phyloP scores from a whole-genome alignment of 768 basidiomycete species.

The Phlegmacium glaucopus region DNA sequence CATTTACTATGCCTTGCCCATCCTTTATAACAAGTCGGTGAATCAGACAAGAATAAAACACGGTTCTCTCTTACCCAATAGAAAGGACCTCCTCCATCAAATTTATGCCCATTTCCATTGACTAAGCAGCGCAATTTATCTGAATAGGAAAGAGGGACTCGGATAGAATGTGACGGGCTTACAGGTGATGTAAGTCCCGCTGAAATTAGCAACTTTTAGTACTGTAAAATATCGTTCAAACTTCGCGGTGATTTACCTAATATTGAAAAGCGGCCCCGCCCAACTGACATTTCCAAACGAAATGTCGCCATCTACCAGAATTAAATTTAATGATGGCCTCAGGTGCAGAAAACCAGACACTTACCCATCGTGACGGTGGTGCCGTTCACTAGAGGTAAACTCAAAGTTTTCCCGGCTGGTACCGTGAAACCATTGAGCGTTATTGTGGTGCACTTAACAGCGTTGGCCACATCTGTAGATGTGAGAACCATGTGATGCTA shows the following conservation, averaged over 20 bases:
- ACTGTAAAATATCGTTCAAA: neutral
- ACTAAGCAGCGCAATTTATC: neutral
- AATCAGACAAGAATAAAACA: too few species aligned
- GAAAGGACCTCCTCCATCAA: neutral
- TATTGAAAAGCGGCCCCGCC: slow-evolving; percentile 51
- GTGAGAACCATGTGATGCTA: neutral
- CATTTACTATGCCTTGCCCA: neutral
- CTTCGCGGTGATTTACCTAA: slow-evolving; percentile 34
- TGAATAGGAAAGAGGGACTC: too few species aligned
- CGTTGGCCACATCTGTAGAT: slow-evolving; percentile 40
- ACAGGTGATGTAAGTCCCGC: neutral
- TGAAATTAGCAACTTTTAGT: neutral
- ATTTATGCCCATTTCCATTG: neutral
- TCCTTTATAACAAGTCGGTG: neutral
- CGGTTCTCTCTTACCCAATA: neutral
- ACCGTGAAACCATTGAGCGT: slow-evolving; percentile 56
- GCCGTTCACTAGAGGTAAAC: slow-evolving; percentile 40
- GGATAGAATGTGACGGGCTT: neutral
- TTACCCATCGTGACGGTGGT: slow-evolving; percentile 59
- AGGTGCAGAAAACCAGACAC: slow-evolving; percentile 12
- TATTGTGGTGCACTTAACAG: slow-evolving; percentile 55
- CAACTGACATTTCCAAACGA: slow-evolving; percentile 49
- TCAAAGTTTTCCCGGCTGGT: slow-evolving; percentile 48
- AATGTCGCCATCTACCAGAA: slow-evolving; percentile 49
- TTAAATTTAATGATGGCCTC: neutral